A percentile compares a stretch with the other conserved stretches of the same genome.
phyloP scores from a whole-genome alignment of 2,329 filamentous ascomycete species.

The Apiospora sp. region DNA sequence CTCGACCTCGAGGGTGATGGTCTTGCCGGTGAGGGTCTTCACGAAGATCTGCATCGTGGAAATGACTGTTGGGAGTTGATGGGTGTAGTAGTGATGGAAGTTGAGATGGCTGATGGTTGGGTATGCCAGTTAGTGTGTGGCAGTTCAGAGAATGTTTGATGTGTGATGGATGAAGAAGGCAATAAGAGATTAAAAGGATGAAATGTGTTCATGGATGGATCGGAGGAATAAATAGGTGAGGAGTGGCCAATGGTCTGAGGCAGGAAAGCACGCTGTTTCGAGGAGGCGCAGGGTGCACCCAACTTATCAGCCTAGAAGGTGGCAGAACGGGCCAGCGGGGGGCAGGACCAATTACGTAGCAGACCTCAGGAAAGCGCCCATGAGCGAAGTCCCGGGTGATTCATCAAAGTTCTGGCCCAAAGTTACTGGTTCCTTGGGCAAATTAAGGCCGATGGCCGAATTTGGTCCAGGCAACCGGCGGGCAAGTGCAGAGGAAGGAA shows the following conservation, averaged over 20 bases:
- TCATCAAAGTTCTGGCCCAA: conserved; percentile 24
- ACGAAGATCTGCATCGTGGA: conserved; percentile 81
- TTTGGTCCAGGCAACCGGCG: conserved; percentile 5
- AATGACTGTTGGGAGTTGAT: conserved; percentile 43
- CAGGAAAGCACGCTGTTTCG: conserved; percentile 38
- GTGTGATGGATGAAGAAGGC: conserved; percentile 28
- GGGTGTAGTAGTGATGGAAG: conserved; percentile 31
- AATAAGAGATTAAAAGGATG: conserved; percentile 35
- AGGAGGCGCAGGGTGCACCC: conserved; percentile 12
- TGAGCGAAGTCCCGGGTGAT: conserved; percentile 12
- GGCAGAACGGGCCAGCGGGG: conserved; percentile 18
- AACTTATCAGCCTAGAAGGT: conserved; percentile 16
- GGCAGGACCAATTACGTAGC: conserved; percentile 24
- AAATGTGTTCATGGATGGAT: conserved; percentile 27
- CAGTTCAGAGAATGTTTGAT: conserved; percentile 31
- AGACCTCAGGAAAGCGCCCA: background rate
- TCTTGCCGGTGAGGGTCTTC: conserved; percentile 90
- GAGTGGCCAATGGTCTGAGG: conserved; percentile 23
- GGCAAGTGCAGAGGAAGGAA: background rate
- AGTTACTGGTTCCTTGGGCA: background rate
- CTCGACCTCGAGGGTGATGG: conserved; percentile 91
- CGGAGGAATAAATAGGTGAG: conserved; percentile 32
- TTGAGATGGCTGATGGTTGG: conserved; percentile 27
- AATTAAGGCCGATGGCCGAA: conserved; percentile 12
- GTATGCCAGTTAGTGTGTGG: conserved; percentile 27